Conservation (phyloP, 257 asterid genomes). For the Solanum sitiens region DNA sequence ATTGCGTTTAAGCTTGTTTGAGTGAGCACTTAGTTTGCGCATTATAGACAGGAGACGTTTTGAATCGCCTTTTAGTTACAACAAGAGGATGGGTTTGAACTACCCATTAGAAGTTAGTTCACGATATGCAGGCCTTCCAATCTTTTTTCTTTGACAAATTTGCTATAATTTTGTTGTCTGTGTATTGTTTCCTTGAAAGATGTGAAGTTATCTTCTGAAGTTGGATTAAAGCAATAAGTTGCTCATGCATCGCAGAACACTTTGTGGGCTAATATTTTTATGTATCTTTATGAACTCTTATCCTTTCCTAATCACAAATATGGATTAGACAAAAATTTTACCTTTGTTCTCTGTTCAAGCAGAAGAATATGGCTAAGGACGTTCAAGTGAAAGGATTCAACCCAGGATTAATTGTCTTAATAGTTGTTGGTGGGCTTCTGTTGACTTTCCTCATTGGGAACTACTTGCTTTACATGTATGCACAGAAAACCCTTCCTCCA, state of each 20-base stretch:
- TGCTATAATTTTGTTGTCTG: neutral
- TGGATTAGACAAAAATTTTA: neutral
- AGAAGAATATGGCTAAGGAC: conserved; percentile 34
- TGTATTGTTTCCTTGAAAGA: neutral
- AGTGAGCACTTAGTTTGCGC: neutral
- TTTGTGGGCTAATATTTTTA: neutral
- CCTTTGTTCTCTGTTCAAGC: conserved; percentile 18
- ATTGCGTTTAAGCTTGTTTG: neutral
- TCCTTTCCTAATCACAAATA: neutral
- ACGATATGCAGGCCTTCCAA: neutral
- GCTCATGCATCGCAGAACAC: neutral
- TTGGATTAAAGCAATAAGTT: neutral
- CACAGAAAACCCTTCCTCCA: conserved; percentile 72
- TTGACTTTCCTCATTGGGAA: conserved; percentile 66
- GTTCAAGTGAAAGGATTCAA: conserved; percentile 53
- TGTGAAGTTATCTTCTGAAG: neutral
- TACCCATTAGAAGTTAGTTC: neutral
- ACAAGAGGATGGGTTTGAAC: neutral
- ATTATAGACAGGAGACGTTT: neutral
- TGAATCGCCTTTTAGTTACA: neutral
- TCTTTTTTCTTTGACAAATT: neutral
- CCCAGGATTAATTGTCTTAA: conserved; percentile 73
- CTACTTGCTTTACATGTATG: conserved; percentile 54
- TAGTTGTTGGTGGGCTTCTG: conserved; percentile 58
- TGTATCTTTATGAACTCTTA: neutral